Evolutionary conservation across 371 early-diverging fungal genomes (phyloP), one percentile per base, ranked within the genome.

Genomic region (Basidiobolus meristosporus): DNA sequence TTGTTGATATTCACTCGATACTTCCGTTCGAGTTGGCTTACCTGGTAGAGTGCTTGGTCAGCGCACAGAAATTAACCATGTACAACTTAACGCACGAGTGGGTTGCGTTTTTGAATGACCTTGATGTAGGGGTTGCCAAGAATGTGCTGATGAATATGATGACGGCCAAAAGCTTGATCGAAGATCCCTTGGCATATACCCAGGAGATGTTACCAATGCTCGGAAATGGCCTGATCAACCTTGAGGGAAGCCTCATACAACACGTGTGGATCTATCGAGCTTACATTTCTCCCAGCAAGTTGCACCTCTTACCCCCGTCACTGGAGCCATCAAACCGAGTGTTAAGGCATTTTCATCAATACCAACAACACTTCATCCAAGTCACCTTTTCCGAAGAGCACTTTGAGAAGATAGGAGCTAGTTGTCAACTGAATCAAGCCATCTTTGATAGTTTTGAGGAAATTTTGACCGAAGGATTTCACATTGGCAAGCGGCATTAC

Each of bases 321-420:
- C 38, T 72, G 4, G 78, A 74, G 43, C 58, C 61, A 0, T 65
- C 71, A 14, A 78, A 78, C 44, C 60, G 82, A 33, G 68, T 77
- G n/a, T 51, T 79, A 0, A 63, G 73, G 2, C 56, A 69, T 10
- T 72, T 53, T 29, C 36, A 36, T 2, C 34, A 56, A 0, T 42
- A 65, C 5, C 38, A 52, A 0, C 73, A 78, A 37, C 63, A 68
- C 1, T 79, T 83, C 35, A 29, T 76, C 7, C 67, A 77, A n/a
- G 63, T 83, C 2, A 62, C 62, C 31, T 73, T 80, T 39, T 51
- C 62, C 26, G 80, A 82, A 23, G 81, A 80, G 41, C 58, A 64
- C 0, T 41, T 58, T n/a, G 48, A 48, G 29, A 48, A 56, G 1
- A 50, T 71, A 0, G 52, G 62, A 20, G 47, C 59, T 2, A 41